phyloP scores from a whole-genome alignment of 2,329 filamentous ascomycete genomes.

The Alternaria novae-zelandiae region DNA sequence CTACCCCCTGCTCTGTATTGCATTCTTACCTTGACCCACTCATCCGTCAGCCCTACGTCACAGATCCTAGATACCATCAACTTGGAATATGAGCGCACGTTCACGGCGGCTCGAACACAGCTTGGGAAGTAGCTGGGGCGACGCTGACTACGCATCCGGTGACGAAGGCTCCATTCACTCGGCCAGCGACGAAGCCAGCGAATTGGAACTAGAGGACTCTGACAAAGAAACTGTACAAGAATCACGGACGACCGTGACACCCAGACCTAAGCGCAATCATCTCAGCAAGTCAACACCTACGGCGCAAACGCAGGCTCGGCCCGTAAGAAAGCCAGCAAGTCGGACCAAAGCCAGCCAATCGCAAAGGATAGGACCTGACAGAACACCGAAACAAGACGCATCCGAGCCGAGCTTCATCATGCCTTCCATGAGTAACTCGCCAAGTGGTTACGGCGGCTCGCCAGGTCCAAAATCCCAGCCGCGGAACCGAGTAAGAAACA shows the following conservation, averaged over 20 bases:
- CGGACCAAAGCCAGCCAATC: constrained; percentile 14
- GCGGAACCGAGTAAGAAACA: constrained; percentile 3
- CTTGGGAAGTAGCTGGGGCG: constrained; percentile 45
- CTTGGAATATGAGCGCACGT: constrained; percentile 22
- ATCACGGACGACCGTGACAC: constrained; percentile 14
- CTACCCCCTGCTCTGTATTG: neutral
- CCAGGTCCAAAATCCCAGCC: neutral
- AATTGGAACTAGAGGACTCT: constrained; percentile 31
- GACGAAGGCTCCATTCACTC: constrained; percentile 33
- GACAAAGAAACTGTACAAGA: constrained; percentile 27
- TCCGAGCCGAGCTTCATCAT: constrained; percentile 53
- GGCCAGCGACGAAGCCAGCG: constrained; percentile 31
- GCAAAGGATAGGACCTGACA: constrained; percentile 12
- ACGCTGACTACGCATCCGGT: constrained; percentile 38
- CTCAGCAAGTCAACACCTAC: constrained; percentile 17
- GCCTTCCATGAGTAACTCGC: constrained; percentile 41
- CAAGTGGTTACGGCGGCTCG: constrained; percentile 19
- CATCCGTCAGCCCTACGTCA: neutral
- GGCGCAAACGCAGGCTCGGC: constrained; percentile 9
- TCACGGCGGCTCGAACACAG: constrained; percentile 30
- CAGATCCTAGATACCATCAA: neutral
- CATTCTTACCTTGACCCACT: neutral
- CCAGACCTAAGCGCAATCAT: constrained; percentile 19
- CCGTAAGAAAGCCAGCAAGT: constrained; percentile 19
- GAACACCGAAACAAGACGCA: constrained; percentile 23